A percentile compares a stretch with the other conserved stretches of the same genome.
Evolutionary conservation across 2,329 filamentous ascomycete genomes (phyloP).

Genomic region (Neophaeococcomyces mojaviensis): DNA sequence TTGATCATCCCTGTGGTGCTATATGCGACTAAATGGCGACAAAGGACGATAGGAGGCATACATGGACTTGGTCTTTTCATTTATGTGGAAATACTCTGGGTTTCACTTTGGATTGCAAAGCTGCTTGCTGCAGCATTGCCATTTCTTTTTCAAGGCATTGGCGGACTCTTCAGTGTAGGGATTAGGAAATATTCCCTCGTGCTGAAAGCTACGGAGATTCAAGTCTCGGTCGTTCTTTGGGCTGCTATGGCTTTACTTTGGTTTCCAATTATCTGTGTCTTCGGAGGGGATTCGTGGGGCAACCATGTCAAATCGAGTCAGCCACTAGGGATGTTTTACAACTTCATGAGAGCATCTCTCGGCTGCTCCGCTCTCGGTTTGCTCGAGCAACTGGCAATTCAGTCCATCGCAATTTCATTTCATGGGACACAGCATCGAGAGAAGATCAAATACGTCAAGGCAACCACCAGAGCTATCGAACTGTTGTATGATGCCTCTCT

Average conservation of each 20-base stretch:
- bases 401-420: slow-evolving; percentile 15
- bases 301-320: slow-evolving; percentile 10
- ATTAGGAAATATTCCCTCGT: slow-evolving; percentile 14
- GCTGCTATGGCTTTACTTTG: not conserved
- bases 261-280: slow-evolving; percentile 13
- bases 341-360: slow-evolving; percentile 13
- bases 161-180: slow-evolving; percentile 10
- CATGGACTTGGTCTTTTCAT: slow-evolving; percentile 16
- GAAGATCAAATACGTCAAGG: slow-evolving; percentile 16
- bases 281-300: slow-evolving; percentile 11
- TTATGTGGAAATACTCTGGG: slow-evolving; percentile 17
- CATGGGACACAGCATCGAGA: slow-evolving; percentile 16
- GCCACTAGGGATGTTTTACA: slow-evolving; percentile 13
- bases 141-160: slow-evolving; percentile 12
- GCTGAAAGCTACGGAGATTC: slow-evolving; percentile 14
- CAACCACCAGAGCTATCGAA: slow-evolving; percentile 12
- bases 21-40: slow-evolving; percentile 11
- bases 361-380: slow-evolving; percentile 1
- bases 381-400: slow-evolving; percentile 14
- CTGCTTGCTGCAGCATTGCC: slow-evolving; percentile 13
- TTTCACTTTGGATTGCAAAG: slow-evolving; percentile 15
- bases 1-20: slow-evolving; percentile 16
- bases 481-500: slow-evolving; percentile 16
- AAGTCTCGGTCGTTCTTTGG: slow-evolving; percentile 12
- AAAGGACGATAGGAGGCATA: slow-evolving; percentile 6